Base-by-base conservation (phyloP, 1,284 basidiomycete species). In the Rhodofomes roseus region DNA sequence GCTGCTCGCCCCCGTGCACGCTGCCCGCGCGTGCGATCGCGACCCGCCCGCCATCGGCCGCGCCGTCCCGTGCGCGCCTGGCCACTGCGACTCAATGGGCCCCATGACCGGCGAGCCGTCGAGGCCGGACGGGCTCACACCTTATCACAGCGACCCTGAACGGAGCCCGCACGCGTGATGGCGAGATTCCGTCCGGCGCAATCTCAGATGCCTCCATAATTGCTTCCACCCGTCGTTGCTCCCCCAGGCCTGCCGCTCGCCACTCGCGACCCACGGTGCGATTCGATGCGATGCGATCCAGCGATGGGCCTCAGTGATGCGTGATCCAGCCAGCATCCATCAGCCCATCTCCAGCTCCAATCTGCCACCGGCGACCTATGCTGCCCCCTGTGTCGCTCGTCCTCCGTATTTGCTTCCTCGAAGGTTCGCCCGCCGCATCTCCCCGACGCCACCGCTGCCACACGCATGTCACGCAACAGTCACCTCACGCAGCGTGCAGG, bases 111-210 rank as follows among this genome's bases (percentile, higher is more conserved):
- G 48, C 27, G 31, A 25, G 50, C 34, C 50, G 50, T 36, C 50
- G 18, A 22, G 14, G 41, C 25, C 50, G 50, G 50, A 36, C 27
- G 46, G 46, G 50, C 50, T 52, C 50, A 52, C 50, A 52, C 50
- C 50, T 52, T 52, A 52, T 52, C 50, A 52, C 50, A 23, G 50
- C 50, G 50, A 52, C 50, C 50, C 50, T 52, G 50, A 52, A 37
- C 18, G 34, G n/a, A n/a, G n/a, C n/a, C n/a, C n/a, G n/a, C n/a
- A n/a, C 50, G 29, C 50, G 50, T 52, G 50, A 52, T 36, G 50
- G 50, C 50, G 31, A 36, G 50, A 52, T 36, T 52, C 31, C 50
- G 50, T 52, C 29, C 50, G 31, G 50, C 50, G 46, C 9, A 22
- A 52, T 52, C 50, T 52, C 4, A 52, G 50, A 52, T 52, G 23